Conservation (phyloP, 192 early-diverging fungal genomes). For the Podila epicladia region DNA sequence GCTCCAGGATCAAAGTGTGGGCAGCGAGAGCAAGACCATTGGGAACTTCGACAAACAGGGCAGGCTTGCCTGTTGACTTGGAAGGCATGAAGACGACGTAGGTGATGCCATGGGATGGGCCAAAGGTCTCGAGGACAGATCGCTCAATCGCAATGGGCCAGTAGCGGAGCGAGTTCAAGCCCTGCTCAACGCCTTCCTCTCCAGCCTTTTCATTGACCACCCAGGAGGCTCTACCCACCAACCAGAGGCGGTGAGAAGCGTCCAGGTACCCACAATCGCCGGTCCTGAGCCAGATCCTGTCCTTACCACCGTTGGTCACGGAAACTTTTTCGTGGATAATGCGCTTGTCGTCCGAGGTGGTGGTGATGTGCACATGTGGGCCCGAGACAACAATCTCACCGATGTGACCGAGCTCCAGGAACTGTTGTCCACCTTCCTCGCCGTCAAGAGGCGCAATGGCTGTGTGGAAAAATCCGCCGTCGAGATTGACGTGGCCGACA, state of each 20-base stretch:
- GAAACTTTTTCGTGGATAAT: slow-evolving; percentile 33
- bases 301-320: slow-evolving; percentile 21
- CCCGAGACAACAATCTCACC: slow-evolving; percentile 49
- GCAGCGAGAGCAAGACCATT: slow-evolving; percentile 37
- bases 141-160: slow-evolving; percentile 51
- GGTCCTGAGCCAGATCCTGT: slow-evolving; percentile 42
- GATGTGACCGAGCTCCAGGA: slow-evolving; percentile 36
- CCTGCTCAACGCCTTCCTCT: slow-evolving; percentile 14
- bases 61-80: slow-evolving; percentile 31
- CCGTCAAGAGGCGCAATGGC: slow-evolving; percentile 32
- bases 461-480: slow-evolving; percentile 40
- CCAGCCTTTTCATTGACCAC: slow-evolving; percentile 26
- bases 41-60: slow-evolving; percentile 41
- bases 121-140: slow-evolving; percentile 47
- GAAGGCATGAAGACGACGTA: slow-evolving; percentile 50
- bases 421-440: slow-evolving; percentile 29
- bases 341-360: slow-evolving; percentile 46
- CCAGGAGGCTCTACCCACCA: slow-evolving; percentile 47
- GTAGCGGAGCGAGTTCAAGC: slow-evolving; percentile 39
- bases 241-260: slow-evolving; percentile 24
- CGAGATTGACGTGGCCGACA: slow-evolving; percentile 44
- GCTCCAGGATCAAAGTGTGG: slow-evolving; percentile 32
- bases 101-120: slow-evolving; percentile 38
- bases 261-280: slow-evolving; percentile 51
- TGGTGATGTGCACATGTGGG: slow-evolving; percentile 48